Conservation (phyloP, 495 filamentous ascomycete species). For the Amniculicola lignicola region DNA sequence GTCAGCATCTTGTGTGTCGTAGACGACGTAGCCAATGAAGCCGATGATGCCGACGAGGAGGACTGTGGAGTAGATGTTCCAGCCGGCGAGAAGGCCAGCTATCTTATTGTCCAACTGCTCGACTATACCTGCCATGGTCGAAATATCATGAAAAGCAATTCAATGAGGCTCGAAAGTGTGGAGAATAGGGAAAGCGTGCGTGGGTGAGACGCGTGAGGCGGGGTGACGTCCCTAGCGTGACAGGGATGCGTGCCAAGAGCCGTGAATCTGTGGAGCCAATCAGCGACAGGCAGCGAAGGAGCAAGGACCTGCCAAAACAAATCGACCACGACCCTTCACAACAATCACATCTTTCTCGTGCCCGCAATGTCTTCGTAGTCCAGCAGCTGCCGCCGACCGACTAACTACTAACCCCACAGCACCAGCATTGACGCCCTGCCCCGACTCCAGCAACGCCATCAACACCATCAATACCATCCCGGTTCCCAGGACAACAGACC, state of each 20-base stretch:
- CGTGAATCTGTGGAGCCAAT: no score
- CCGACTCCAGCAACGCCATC: conserved; percentile 5
- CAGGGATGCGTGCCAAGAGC: no score
- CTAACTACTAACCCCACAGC: conserved; percentile 19
- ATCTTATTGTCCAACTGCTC: conserved; percentile 64
- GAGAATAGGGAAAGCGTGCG: neutral
- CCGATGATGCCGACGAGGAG: conserved; percentile 58
- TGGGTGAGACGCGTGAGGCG: neutral
- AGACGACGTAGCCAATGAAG: conserved; percentile 61
- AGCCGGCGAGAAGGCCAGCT: conserved; percentile 65
- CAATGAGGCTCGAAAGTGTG: conserved; percentile 3
- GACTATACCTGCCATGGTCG: conserved; percentile 33
- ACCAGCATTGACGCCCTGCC: neutral
- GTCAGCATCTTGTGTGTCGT: conserved; percentile 71
- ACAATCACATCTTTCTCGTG: neutral
- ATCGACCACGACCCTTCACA: neutral
- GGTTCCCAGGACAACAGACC: no score
- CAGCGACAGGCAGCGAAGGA: neutral
- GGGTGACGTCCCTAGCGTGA: neutral
- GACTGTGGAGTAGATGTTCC: conserved; percentile 71
- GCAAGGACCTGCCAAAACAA: conserved; percentile 6
- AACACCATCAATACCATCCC: no score
- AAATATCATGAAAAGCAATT: neutral
- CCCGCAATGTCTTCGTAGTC: neutral
- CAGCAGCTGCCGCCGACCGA: neutral